Conservation (phyloP, 2,329 filamentous ascomycete genomes). For the Arthrobotrys entomopaga region DNA sequence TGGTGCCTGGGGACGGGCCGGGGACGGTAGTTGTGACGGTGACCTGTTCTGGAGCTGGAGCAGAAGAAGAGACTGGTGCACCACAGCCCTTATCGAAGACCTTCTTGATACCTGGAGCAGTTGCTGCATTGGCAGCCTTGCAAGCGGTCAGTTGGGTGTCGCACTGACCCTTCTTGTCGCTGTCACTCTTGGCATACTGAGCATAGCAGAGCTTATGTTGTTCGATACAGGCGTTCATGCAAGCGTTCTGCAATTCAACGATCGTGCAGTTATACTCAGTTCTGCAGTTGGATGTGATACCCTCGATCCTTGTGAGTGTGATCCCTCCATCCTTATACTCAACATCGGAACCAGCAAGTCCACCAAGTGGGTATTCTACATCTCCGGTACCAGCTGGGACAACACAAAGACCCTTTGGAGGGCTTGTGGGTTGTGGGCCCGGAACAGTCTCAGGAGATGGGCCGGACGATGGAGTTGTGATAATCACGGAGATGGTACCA, state of each 20-base stretch:
- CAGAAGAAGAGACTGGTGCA: background rate
- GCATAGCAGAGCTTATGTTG: conserved; percentile 16
- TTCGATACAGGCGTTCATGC: conserved; percentile 40
- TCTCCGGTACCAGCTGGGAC: conserved; percentile 1
- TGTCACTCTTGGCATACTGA: background rate
- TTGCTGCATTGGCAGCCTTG: conserved; percentile 16
- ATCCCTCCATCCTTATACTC: conserved; percentile 4
- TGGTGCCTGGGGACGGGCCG: background rate
- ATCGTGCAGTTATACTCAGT: conserved; percentile 18
- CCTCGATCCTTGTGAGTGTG: conserved; percentile 12
- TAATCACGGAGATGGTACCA: background rate
- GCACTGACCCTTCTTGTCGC: conserved; percentile 16
- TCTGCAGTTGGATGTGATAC: conserved; percentile 13
- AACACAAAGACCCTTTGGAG: conserved; percentile 9
- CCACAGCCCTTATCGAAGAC: conserved; percentile 10
- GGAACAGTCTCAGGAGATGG: no score
- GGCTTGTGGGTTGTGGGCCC: background rate
- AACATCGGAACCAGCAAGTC: conserved; percentile 3
- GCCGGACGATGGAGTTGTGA: background rate
- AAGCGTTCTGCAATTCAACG: conserved; percentile 25
- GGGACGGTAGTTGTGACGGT: background rate
- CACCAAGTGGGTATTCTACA: conserved; percentile 18
- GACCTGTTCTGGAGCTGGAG: background rate
- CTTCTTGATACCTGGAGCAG: conserved; percentile 5
- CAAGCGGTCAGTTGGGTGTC: conserved; percentile 13